Percentiles rank a stretch among this genome's conserved stretches.
Conservation (phyloP, 2,329 filamentous ascomycete species). For the Arthrobotrys sinensis region DNA sequence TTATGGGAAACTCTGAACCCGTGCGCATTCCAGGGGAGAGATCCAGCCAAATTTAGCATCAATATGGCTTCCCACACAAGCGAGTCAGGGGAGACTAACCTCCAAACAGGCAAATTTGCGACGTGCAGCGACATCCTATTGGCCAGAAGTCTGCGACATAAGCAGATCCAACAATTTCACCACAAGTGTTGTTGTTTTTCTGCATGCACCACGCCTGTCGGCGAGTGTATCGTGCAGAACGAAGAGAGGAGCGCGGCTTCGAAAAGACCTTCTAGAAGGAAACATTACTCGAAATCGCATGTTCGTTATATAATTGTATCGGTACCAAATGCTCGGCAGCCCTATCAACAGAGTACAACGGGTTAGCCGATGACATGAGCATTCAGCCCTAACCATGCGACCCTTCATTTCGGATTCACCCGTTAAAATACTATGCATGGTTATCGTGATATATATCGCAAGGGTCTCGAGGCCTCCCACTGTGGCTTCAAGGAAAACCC, state of each 20-base stretch:
- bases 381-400: conserved; percentile 38
- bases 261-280: conserved; percentile 38
- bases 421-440: background rate
- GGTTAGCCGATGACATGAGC: conserved; percentile 23
- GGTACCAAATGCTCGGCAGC: background rate
- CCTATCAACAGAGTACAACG: conserved; percentile 21
- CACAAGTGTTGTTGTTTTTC: conserved; percentile 11
- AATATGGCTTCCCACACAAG: conserved; percentile 27
- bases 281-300: conserved; percentile 12
- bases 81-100: conserved; percentile 51
- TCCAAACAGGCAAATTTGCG: conserved; percentile 51
- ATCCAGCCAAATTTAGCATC: conserved; percentile 54
- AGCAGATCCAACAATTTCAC: conserved; percentile 45
- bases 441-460: background rate
- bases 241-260: conserved; percentile 37
- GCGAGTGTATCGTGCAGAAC: conserved; percentile 29
- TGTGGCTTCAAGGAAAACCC: conserved; percentile 1
- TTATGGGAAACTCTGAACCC: conserved; percentile 19
- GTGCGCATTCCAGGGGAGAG: background rate
- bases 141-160: conserved; percentile 7
- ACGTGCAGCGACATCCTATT: conserved; percentile 35
- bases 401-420: conserved; percentile 17
- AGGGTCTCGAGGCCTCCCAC: conserved; percentile 9
- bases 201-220: conserved; percentile 51
- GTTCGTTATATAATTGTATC: background rate